Percentiles rank a stretch among this genome's conserved stretches.
These are phyloP conservation scores for Boehmeria nivea DNA, from an alignment of 306 rosid genomes.

Conservation along the genomic window DNA sequence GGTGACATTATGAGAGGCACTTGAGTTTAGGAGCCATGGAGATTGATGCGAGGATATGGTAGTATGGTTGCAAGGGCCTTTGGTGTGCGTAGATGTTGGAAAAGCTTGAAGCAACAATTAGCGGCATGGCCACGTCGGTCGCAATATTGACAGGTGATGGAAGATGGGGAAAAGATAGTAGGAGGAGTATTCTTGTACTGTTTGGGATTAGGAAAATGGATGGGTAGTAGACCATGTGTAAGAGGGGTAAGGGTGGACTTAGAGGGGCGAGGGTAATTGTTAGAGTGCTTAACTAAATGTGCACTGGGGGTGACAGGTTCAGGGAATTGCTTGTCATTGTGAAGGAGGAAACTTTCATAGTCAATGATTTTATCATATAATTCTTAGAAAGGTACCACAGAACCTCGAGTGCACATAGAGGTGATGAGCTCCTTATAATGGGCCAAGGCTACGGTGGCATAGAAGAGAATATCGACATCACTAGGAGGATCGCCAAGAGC, in stretches of 20 bases:
- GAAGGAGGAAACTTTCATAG: conserved; percentile 2
- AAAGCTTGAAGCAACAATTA: neutral
- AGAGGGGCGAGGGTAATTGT: neutral
- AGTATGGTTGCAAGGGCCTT: neutral
- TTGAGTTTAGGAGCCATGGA: neutral
- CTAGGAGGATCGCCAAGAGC: neutral
- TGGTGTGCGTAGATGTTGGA: neutral
- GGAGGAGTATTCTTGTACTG: too few species aligned
- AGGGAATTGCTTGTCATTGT: neutral
- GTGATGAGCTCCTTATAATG: neutral
- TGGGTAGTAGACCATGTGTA: neutral
- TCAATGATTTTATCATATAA: conserved; percentile 1
- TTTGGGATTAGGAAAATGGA: neutral
- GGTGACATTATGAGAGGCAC: neutral
- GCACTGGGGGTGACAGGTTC: neutral
- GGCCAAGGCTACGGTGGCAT: neutral
- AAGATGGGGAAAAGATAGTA: neutral
- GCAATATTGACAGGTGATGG: neutral
- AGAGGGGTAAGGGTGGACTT: too few species aligned
- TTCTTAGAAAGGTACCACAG: neutral
- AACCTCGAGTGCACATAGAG: neutral
- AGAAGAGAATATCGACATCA: neutral
- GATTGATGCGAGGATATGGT: neutral
- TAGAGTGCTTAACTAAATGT: neutral
- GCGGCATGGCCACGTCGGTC: neutral